Conservation (phyloP, 345 rosid species). For the Lepidium africanum region DNA sequence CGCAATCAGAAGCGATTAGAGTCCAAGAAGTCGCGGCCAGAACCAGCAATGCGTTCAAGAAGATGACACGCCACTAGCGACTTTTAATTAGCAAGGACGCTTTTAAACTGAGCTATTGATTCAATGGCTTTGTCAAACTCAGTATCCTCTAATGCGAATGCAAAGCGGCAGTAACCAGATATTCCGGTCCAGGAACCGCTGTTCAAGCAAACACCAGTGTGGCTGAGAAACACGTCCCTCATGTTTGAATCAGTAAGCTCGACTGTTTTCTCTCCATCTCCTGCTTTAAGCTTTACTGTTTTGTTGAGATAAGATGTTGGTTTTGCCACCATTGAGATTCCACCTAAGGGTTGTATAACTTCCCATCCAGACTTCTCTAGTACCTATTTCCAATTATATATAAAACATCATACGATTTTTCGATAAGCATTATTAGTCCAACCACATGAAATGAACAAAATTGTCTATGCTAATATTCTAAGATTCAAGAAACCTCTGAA, state of each 20-base stretch:
- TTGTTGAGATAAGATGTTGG: constrained; percentile 64
- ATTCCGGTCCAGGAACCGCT: constrained; percentile 81
- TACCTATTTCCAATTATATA: constrained; percentile 29
- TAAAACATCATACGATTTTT: not conserved
- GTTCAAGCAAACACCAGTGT: constrained; percentile 80
- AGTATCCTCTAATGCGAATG: constrained; percentile 57
- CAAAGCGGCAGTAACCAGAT: constrained; percentile 88
- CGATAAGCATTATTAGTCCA: not conserved
- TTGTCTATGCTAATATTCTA: not conserved
- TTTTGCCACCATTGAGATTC: constrained; percentile 84
- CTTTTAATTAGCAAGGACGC: constrained; percentile 17
- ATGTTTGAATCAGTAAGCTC: constrained; percentile 56
- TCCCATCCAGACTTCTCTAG: constrained; percentile 90
- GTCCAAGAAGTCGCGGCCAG: not conserved
- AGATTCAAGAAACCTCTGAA: not conserved
- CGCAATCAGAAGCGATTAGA: not conserved
- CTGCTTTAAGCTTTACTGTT: constrained; percentile 32
- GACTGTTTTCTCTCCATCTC: constrained; percentile 33
- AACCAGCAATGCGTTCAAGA: not conserved
- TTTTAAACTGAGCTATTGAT: constrained; percentile 51
- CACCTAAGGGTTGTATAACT: constrained; percentile 53
- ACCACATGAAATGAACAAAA: not conserved
- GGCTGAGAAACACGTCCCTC: constrained; percentile 59
- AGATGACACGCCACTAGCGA: not conserved
- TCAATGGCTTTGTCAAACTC: constrained; percentile 71